These are phyloP conservation scores for Gossypium thurberi DNA, from an alignment of 345 rosid genomes.

Conservation along the genomic window DNA sequence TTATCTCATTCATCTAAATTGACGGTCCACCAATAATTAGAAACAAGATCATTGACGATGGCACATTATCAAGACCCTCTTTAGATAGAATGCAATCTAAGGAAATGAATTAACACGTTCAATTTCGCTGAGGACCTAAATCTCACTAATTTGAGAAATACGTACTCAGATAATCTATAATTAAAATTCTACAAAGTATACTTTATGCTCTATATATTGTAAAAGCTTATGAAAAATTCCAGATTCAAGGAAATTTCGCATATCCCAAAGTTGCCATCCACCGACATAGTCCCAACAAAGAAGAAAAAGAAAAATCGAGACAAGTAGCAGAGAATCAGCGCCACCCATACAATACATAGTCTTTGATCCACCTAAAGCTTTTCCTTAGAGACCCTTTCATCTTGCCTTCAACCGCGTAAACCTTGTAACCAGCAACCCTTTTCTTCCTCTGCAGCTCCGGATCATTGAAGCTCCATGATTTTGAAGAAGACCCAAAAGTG, in stretches of 20 bases:
- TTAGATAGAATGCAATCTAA: neutral
- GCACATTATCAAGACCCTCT: neutral
- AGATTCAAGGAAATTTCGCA: neutral
- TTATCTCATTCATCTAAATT: too few relatives aligned
- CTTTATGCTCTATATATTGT: neutral
- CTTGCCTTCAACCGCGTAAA: conserved; percentile 77
- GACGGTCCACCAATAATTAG: too few relatives aligned
- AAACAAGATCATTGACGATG: neutral
- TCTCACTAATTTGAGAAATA: neutral
- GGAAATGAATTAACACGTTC: neutral
- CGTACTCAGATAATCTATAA: neutral
- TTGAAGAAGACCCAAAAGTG: conserved; percentile 35
- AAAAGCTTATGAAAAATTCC: neutral
- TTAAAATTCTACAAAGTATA: neutral
- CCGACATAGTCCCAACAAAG: too few relatives aligned
- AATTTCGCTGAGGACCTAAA: neutral
- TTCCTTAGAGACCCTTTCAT: conserved; percentile 86
- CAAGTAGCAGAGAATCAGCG: conserved; percentile 25
- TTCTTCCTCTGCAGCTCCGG: conserved; percentile 88
- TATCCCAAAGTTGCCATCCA: too few relatives aligned
- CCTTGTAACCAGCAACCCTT: conserved; percentile 84
- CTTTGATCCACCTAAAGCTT: conserved; percentile 87
- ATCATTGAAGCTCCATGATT: conserved; percentile 66
- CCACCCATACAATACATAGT: conserved; percentile 57
- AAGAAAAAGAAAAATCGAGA: neutral